Evolutionary conservation across 202 grass and related monocot genomes (phyloP), one percentile per base, ranked within the genome.

Genomic region (Cymbopogon flexuosus): DNA sequence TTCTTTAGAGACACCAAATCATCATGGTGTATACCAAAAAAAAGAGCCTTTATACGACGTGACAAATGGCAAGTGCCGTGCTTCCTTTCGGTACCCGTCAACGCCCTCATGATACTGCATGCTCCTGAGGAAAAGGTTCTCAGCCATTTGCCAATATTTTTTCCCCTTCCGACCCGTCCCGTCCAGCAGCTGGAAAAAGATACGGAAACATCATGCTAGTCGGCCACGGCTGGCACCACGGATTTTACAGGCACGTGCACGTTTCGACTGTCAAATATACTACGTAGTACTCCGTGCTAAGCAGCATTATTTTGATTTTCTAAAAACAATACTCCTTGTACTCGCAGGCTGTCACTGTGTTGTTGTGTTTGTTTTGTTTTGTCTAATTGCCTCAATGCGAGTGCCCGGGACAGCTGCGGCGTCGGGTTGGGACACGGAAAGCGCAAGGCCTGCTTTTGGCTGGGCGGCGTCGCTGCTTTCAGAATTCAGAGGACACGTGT

Each of bases 1-100:
- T 61, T 42, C 27, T 47, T 47, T 15, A 46, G 43, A 47, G 43
- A 14, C 15, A 15, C 45, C 46, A 10, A 67, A 77, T 54, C 66
- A 85, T 85, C 22, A 40, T 16, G 10, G 2, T 21, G 18, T 56
- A n/a, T 3, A 45, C 13, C 0, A 11, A 15, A 41, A 0, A 39
- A 49, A 62, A 39, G 15, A 9, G 2, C 6, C 30, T 64, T 68
- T 68, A 29, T 42, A 42, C 21, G 66, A 40, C 46, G 70, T 54
- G 67, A 72, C 58, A 54, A 41, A 43, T 54, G 42, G 39, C 66
- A 64, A 5, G 14, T 4, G 68, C 31, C 66, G 15, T 21, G 14
- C 16, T 21, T 30, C 54, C 73, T 84, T 70, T 72, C 30, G 19
- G 21, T 41, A 40, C 41, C 57, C 63, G 76, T 65, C 75, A 72